Evolutionary conservation across 257 asterid species (phyloP), one percentile per base, ranked within the genome.

Genomic region (Scutellaria barbata): DNA sequence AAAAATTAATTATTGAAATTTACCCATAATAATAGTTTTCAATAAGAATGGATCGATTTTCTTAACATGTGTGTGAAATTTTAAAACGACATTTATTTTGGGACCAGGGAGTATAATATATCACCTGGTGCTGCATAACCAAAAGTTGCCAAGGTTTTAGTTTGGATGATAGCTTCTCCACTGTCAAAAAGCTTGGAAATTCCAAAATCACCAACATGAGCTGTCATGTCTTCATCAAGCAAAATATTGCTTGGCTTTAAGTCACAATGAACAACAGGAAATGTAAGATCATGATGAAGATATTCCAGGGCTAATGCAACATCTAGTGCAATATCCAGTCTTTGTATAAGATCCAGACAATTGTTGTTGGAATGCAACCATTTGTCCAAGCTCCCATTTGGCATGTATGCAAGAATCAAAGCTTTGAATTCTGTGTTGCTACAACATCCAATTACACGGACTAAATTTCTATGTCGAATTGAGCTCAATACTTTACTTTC

Each of bases 251-350:
- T 59, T 0, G 76, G 76, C 39, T 71, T 71, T 35, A 71, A 18
- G 39, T 71, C 76, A 20, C 76, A 60, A 30, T 71, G 76, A 5
- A 60, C 76, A 12, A 71, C 20, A 0, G 53, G 8, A 3, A 17
- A 48, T 1, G 16, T 48, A 9, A 60, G 63, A 10, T 33, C 3
- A 46, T 72, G 76, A 40, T 72, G 76, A 61, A 72, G 76, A 72
- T 72, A 61, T 10, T 72, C 69, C 63, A 72, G 50, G 14, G 76
- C 76, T 25, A 18, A 13, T 11, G 76, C 76, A 2, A 60, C 61
- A 6, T 71, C 76, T 12, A 61, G 9, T n/a, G 68, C 61, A 9
- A 70, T 58, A 16, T 71, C 17, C 16, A 71, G 12, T 40, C 59
- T 45, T 7, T 59, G 60, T 14, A 30, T 13, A 17, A 71, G 25